A percentile compares a stretch with the other conserved stretches of the same genome.
Conservation (phyloP, 208 protist species). For the Zelonia costaricensis region DNA sequence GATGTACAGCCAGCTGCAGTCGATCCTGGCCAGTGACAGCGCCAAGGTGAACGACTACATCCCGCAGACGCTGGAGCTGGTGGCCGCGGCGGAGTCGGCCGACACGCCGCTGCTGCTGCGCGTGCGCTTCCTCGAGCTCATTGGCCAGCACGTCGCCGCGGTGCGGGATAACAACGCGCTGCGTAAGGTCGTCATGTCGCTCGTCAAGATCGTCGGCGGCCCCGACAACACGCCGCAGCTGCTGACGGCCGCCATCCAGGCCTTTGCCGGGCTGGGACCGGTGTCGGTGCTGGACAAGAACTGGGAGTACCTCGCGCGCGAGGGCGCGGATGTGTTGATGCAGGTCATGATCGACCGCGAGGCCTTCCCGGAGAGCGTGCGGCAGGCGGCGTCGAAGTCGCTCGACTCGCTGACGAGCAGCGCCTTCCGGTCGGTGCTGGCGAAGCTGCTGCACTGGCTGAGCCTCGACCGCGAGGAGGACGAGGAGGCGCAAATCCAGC, state of each 20-base stretch:
- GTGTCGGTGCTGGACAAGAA: constrained; percentile 81
- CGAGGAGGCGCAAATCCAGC: constrained; percentile 69
- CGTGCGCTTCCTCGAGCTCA: constrained; percentile 77
- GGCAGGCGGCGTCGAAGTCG: constrained; percentile 60
- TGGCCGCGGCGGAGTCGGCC: constrained; percentile 59
- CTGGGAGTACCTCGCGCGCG: constrained; percentile 81
- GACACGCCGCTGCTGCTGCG: constrained; percentile 72
- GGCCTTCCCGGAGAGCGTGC: constrained; percentile 74
- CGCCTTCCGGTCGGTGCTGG: constrained; percentile 74
- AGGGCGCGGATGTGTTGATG: constrained; percentile 88
- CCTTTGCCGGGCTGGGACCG: constrained; percentile 71
- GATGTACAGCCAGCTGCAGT: constrained; percentile 72
- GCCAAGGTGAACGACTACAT: constrained; percentile 60
- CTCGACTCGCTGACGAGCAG: constrained; percentile 71
- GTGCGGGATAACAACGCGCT: constrained; percentile 72
- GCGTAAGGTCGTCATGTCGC: constrained; percentile 75
- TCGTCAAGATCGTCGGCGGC: constrained; percentile 79
- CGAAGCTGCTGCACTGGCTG: constrained; percentile 89
- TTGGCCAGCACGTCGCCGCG: constrained; percentile 51
- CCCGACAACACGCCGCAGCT: constrained; percentile 78
- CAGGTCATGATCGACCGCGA: constrained; percentile 84
- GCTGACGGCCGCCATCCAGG: constrained; percentile 75
- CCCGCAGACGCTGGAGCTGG: constrained; percentile 50
- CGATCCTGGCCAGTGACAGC: constrained; percentile 46
- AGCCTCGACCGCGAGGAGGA: constrained; percentile 86